Base-by-base conservation (phyloP, 805 yeast species). In the Yarrowia keelungensis region DNA sequence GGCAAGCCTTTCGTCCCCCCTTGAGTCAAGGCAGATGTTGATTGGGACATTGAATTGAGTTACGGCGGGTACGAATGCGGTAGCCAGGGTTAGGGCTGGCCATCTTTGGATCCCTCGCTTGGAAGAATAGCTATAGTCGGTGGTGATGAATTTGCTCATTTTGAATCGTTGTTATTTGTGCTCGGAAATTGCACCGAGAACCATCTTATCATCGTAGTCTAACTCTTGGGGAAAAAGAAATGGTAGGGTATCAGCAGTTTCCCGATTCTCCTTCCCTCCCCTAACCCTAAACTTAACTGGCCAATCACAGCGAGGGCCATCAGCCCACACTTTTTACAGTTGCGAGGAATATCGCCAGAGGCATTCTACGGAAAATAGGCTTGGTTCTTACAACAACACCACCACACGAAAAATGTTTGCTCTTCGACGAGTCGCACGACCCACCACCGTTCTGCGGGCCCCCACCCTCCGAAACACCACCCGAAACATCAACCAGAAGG, bases 341-440 rank as follows among this genome's bases (percentile, higher is more conserved):
- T 59, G 65, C 51, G 65, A 58, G 50, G 49, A 51, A 43, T 58
- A 58, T 42, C 64, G 39, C 64, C 45, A 54, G 15, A 38, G 45
- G 36, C 14, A 9, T 5, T n/a, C 36, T 50, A 11, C 46, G 16
- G 35, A n/a, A 42, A 26, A 32, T 39, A 42, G 47, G 49, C 35
- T 58, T 58, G 64, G 16, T 42, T 42, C 46, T 59, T 38, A 26
- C 8, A 38, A 38, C 39, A 5, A 10, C 39, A 11, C 39, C 10
- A 38, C 32, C 10, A 38, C 10, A 35, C 8, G 32, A 36, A 45
- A 43, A 59, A 59, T 59, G 65, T 59, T 59, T 59, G 65, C 65
- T 45, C 65, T 59, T 45, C 65, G 65, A 59, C 65, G 65, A 59
- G 65, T 59, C 65, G 67, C 56, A 15, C 67, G 67, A 47, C 56